These are phyloP conservation scores for Flaveria bidentis DNA, from an alignment of 129 eudicot genomes.

Conservation along the genomic window DNA sequence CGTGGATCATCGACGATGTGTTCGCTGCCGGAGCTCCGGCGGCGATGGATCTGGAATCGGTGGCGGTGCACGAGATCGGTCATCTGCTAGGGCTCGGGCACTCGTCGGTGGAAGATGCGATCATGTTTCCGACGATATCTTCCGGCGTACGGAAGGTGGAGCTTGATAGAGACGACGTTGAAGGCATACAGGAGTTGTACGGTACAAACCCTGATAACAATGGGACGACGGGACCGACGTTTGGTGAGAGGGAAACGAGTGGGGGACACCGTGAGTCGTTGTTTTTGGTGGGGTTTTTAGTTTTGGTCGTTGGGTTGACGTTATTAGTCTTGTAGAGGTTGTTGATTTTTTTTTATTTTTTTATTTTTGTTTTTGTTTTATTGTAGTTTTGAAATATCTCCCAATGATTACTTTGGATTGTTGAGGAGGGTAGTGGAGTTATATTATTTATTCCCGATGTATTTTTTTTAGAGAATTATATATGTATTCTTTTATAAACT, in stretches of 20 bases:
- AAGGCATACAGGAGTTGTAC: conserved; percentile 64
- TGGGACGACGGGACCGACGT: conserved; percentile 33
- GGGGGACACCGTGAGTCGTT: conserved; percentile 22
- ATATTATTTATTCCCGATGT: background rate
- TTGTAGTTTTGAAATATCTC: background rate
- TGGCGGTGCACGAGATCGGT: conserved; percentile 82
- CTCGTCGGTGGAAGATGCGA: conserved; percentile 52
- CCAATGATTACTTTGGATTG: conserved; percentile 24
- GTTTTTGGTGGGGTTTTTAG: background rate
- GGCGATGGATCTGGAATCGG: conserved; percentile 72
- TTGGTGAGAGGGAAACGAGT: conserved; percentile 43
- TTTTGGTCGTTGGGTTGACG: conserved; percentile 32
- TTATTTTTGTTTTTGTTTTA: background rate
- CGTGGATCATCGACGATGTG: conserved; percentile 51
- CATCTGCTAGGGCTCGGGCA: conserved; percentile 73
- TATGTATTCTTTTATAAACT: too few relatives aligned
- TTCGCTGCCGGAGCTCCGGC: conserved; percentile 28
- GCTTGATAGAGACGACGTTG: conserved; percentile 55
- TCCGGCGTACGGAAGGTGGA: conserved; percentile 66
- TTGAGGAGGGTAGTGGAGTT: conserved; percentile 27
- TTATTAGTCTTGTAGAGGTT: conserved; percentile 24
- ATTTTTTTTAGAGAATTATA: too few relatives aligned
- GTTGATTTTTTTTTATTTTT: background rate
- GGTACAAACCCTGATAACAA: conserved; percentile 62
- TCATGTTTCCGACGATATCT: conserved; percentile 69